Percentiles rank a stretch among this genome's conserved stretches.
Evolutionary conservation across 768 basidiomycete genomes (phyloP).

Genomic region (Pleurotus platypus): DNA sequence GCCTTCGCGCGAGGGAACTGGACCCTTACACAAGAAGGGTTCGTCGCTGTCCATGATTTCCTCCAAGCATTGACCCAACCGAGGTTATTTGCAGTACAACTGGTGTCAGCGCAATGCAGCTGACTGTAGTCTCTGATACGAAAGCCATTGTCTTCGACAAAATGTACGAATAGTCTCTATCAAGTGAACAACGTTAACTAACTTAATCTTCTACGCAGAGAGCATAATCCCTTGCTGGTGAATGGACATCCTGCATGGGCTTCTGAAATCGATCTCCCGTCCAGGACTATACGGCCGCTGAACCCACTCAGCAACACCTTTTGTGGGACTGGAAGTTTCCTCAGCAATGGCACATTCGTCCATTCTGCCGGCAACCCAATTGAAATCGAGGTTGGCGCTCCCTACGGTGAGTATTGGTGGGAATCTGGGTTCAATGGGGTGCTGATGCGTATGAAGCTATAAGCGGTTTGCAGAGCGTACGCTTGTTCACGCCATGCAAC

Average conservation of each 20-base stretch:
- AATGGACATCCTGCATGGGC: slow-evolving; percentile 45
- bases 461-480: slow-evolving; percentile 30
- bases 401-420: neutral
- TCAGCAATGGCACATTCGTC: slow-evolving; percentile 39
- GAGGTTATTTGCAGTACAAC: slow-evolving; percentile 14
- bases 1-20: slow-evolving; percentile 1
- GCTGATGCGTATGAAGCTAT: slow-evolving; percentile 1
- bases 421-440: too few relatives aligned
- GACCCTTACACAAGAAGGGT: slow-evolving; percentile 12
- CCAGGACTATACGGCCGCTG: slow-evolving; percentile 30
- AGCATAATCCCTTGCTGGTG: slow-evolving; percentile 35
- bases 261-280: slow-evolving; percentile 37
- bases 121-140: slow-evolving; percentile 16
- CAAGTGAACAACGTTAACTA: neutral
- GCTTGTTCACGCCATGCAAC: slow-evolving; percentile 36
- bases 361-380: slow-evolving; percentile 14
- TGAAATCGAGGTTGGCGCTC: neutral
- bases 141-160: slow-evolving; percentile 20
- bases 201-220: neutral
- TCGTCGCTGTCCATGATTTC: neutral
- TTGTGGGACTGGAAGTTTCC: slow-evolving; percentile 38
- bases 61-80: neutral
- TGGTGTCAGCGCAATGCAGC: slow-evolving; percentile 20
- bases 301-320: slow-evolving; percentile 33
- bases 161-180: slow-evolving; percentile 13